Base-by-base conservation (phyloP, 208 protist genomes). In the Naegleria lovaniensis region DNA sequence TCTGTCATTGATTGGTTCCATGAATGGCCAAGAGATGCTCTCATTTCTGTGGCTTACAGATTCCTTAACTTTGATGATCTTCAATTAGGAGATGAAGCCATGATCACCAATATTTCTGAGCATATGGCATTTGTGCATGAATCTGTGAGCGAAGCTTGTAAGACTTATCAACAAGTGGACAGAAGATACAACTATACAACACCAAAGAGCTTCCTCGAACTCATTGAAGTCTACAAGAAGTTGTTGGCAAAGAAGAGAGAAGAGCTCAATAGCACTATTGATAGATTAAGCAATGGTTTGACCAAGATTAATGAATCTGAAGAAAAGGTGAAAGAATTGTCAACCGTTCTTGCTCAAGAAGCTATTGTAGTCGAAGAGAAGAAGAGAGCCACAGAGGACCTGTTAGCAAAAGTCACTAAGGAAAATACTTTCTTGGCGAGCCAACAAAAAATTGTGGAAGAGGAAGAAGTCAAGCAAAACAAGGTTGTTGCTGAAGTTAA, bases 1-100 rank as follows among this genome's bases (percentile, higher is more conserved):
- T 99, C 98, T 36, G 96, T 97, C 55, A 99, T 99, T 93, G 98
- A 99, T 95, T 99, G 98, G 98, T 99, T 99, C 95, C 96, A 99
- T 90, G 94, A 94, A 90, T 99, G 98, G 98, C 98, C 98, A 11
- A 94, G 98, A 92, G 97, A 99, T 91, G 98, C 98, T 25, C 95
- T 99, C 13, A 94, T 97, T 91, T 98, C 97, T 39, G 98, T 99
- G 55, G 98, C 98, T 75, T 93, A 95, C 85, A 94, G 96, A 84
- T 98, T 98, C 93, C 94, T 99, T 38, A 97, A 95, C 15, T 93
- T 96, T 91, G 96, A 19, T 58, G 85, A 88, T 85, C 93, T 98
- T n/a, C 95, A 95, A 43, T 90, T 89, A 36, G 67, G 40, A 39
- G 94, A 95, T 19, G 92, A 95, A 76, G 94, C 97, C 90, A 96